Conservation (phyloP, 2,329 filamentous ascomycete genomes). For the Aspergillus novoparasiticus region DNA sequence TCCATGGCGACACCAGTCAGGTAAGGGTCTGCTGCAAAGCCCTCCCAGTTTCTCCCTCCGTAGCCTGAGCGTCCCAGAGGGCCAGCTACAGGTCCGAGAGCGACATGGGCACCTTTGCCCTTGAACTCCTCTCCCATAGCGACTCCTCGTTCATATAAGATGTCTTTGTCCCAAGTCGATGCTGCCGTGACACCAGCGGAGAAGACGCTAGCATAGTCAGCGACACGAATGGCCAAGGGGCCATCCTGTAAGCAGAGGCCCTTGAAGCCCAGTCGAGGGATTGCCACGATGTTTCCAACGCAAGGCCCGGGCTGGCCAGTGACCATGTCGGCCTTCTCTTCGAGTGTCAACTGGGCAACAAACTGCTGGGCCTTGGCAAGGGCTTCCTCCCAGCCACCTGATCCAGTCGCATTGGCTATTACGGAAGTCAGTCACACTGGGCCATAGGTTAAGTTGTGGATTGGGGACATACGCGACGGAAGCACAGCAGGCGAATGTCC, state of each 20-base stretch:
- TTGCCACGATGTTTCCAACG: conserved; percentile 35
- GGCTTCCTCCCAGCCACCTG: background rate
- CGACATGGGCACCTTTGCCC: conserved; percentile 41
- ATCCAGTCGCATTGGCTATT: background rate
- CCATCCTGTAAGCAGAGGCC: conserved; percentile 36
- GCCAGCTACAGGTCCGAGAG: conserved; percentile 47
- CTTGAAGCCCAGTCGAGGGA: conserved; percentile 31
- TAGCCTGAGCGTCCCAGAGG: conserved; percentile 40
- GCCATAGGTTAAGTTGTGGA: background rate
- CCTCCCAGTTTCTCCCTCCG: conserved; percentile 41
- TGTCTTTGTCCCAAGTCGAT: conserved; percentile 60
- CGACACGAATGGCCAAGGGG: conserved; percentile 61
- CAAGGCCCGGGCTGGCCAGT: conserved; percentile 32
- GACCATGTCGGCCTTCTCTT: conserved; percentile 32
- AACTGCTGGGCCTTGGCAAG: conserved; percentile 6
- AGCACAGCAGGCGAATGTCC: background rate
- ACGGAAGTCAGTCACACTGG: background rate
- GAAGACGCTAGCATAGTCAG: conserved; percentile 72
- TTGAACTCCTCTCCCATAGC: conserved; percentile 57
- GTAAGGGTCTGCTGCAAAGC: conserved; percentile 47
- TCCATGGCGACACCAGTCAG: conserved; percentile 45
- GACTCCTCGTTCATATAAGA: conserved; percentile 56
- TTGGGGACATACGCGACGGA: background rate
- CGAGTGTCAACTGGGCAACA: conserved; percentile 22
- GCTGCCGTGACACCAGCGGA: conserved; percentile 72